Percentiles rank a stretch among this genome's conserved stretches.
Evolutionary conservation across 2,329 filamentous ascomycete genomes (phyloP).

Genomic region (Metarhizium sp.): DNA sequence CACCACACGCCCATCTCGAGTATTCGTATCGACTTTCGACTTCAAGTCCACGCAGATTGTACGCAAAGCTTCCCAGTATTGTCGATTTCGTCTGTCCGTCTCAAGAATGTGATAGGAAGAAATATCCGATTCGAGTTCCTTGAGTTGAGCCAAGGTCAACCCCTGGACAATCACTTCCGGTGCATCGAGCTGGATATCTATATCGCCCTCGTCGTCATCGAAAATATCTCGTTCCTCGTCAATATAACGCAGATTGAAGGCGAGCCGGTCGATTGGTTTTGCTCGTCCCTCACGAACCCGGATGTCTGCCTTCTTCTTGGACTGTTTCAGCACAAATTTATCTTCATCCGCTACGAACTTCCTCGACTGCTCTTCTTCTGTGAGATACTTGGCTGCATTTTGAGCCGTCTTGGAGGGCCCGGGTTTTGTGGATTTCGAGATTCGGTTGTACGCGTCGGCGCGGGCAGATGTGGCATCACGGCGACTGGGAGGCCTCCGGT

Average conservation of each 20-base stretch:
- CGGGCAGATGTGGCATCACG: slow-evolving; percentile 47
- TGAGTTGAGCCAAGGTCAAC: slow-evolving; percentile 56
- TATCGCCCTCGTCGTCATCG: slow-evolving; percentile 71
- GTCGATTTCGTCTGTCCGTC: slow-evolving; percentile 63
- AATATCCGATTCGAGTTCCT: slow-evolving; percentile 75
- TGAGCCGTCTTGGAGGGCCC: slow-evolving; percentile 18
- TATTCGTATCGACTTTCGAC: slow-evolving; percentile 52
- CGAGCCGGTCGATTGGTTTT: slow-evolving; percentile 87
- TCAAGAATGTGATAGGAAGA: slow-evolving; percentile 72
- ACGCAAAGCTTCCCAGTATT: slow-evolving; percentile 90
- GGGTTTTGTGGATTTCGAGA: slow-evolving; percentile 40
- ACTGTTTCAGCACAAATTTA: slow-evolving; percentile 88
- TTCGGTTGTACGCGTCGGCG: slow-evolving; percentile 43
- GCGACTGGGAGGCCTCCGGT: slow-evolving; percentile 30
- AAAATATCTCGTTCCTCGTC: slow-evolving; percentile 78
- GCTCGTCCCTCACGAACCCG: slow-evolving; percentile 85
- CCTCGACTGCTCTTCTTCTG: slow-evolving; percentile 67
- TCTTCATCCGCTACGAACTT: slow-evolving; percentile 93
- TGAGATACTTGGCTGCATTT: slow-evolving; percentile 39
- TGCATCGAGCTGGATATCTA: slow-evolving; percentile 64
- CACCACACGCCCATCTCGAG: slow-evolving; percentile 62
- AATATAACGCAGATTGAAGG: slow-evolving; percentile 81
- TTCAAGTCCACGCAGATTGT: slow-evolving; percentile 71
- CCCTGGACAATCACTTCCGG: slow-evolving; percentile 74
- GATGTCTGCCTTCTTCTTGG: slow-evolving; percentile 96